Conservation (phyloP, 441 rosid genomes). For the Mallotus repandus region DNA sequence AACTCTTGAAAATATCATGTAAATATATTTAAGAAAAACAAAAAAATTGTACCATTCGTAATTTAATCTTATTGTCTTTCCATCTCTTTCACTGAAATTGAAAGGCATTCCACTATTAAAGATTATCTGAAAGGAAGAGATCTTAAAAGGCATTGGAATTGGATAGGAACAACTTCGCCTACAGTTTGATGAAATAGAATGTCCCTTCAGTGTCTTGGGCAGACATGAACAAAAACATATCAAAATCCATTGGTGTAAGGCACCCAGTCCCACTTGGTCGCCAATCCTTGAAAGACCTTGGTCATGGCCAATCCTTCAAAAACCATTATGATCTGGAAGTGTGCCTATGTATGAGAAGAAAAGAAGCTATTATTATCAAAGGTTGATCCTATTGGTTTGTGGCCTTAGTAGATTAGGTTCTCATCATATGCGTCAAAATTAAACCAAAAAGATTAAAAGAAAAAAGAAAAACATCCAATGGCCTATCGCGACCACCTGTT, state of each 20-base stretch:
- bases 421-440: conserved; percentile 20
- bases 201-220: neutral
- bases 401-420: conserved; percentile 31
- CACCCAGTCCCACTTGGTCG: neutral
- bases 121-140: too few species aligned
- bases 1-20: too few species aligned
- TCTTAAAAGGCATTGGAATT: neutral
- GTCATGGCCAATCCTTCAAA: conserved; percentile 18
- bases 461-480: conserved; percentile 21
- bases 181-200: neutral
- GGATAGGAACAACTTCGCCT: conserved; percentile 8
- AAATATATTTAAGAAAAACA: too few species aligned
- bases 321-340: conserved; percentile 26
- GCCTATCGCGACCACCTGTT: conserved; percentile 34
- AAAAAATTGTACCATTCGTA: too few species aligned
- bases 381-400: conserved; percentile 22
- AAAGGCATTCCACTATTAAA: neutral
- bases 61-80: too few species aligned
- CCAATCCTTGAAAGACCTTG: conserved; percentile 3
- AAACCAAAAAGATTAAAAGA: too few species aligned
- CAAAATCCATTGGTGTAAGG: neutral
- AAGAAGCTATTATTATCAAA: neutral
- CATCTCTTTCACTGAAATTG: neutral
- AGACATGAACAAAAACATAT: neutral
- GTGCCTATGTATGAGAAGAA: conserved; percentile 10